Evolutionary conservation across 441 rosid genomes (phyloP), one percentile per base, ranked within the genome.

Genomic region (Syzygium malaccense): DNA sequence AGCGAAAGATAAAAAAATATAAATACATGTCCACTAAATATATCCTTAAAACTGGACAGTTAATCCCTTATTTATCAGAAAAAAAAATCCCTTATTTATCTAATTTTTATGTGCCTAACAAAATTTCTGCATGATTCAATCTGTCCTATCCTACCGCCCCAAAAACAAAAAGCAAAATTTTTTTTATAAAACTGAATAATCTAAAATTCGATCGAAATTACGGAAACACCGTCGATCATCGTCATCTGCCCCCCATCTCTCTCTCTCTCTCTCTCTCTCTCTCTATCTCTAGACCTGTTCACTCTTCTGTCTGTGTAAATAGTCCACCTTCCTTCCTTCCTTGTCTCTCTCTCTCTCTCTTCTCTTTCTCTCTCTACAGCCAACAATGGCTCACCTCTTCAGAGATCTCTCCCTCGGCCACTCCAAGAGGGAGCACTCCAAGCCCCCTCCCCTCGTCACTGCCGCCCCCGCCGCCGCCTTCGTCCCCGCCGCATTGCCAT

Each of bases 371-470:
- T 37, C 49, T 19, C 1, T 37, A 6, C 83, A 25, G 84, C 62
- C 85, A 19, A 75, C 90, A 89, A 98, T 98, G 99, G 97, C 98
- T 93, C 97, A 97, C 85, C 96, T 98, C 87, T 96, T 97, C 93
- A 94, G 98, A 91, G 99, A 97, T 91, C 96, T 97, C 53, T 96
- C 99, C 25, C 91, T 97, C 83, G 97, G 97, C 86, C 95, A 96
- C 37, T 98, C 99, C 48, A 94, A 91, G 95, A 94, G 99, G 90
- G 98, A 96, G 88, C 89, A 96, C 19, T 86, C 96, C 84, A 88
- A 93, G 51, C 92, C 91, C 57, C 86, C 87, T 3, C 30, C 90
- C 49, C 78, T 68, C 32, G 8, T 88, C 88, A 23, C 87, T 89
- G 3, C 90, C 91, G 6, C 89, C 88, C 23, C 93, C 89, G 0